Base-by-base conservation (phyloP, 177 flowering plant genomes). In the Vitis hybrid region DNA sequence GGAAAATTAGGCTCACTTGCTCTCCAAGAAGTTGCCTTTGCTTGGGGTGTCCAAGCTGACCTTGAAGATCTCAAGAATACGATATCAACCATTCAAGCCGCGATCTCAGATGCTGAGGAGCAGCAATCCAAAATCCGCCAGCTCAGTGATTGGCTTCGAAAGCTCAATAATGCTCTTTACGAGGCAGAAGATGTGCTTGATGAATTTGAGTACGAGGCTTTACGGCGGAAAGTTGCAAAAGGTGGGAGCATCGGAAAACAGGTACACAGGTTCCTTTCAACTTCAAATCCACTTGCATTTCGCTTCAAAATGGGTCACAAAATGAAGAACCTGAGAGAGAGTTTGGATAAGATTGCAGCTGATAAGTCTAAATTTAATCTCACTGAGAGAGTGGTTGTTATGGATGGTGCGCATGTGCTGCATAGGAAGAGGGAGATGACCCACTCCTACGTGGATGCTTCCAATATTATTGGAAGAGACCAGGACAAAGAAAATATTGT, bases 401-500 rank as follows among this genome's bases (percentile, higher is more conserved):
- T 21, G 62, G 11, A 17, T n/a, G 11, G 63, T 21, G 9, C 1
- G 18, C 50, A 2, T 15, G 56, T 49, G 5, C 1, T 14, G 14
- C 18, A 6, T 2, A 30, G 4, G 40, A 55, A 60, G 62, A 67
- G 23, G 17, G 34, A 18, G 62, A 19, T 67, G 62, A 2, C 30
- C 49, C 64, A 60, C 64, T 62, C 65, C 52, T 45, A 40, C 18
- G 52, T 40, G 5, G 52, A 52, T 34, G 17, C 65, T 32, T 64
- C 69, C 3, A 48, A 64, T 4, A 15, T 69, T 18, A 34, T 74
- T 26, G 72, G 77, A 4, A 69, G 76, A 62, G 64, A 74, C 8
- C 14, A 18, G 1, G 65, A 62, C 3, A 34, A 17, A 45, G 65
- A 62, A n/a, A 30, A 32, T 1, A 32, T 32, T 13, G 2, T 14